Base-by-base conservation (phyloP, 2,329 filamentous ascomycete genomes). In the Talaromyces sp. region DNA sequence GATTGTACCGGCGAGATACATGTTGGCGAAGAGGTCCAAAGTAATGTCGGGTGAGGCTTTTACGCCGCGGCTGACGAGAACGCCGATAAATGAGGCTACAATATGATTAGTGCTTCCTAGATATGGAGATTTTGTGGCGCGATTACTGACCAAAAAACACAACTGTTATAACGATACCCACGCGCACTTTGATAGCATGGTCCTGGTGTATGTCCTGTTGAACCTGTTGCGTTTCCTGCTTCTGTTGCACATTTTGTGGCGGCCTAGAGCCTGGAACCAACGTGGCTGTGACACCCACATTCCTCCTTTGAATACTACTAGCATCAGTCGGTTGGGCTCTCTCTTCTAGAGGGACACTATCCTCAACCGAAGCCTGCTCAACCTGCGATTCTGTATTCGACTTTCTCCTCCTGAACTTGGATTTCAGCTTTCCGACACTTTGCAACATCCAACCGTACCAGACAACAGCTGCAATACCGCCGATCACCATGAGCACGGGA, bases 1-100 rank as follows among this genome's bases (percentile, higher is more conserved):
- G 65, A 88, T 84, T 1, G 89, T 92, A 0, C 89, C 90, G 0
- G 89, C 90, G 0, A 92, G 85, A 70, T 89, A 91, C 77, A 92
- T 84, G 73, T 90, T 92, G 5, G 88, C 82, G 70, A 92, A 92
- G 27, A 92, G 82, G 57, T 83, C 80, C 68, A 87, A 86, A 0
- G 83, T 75, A 0, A 87, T 75, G 0, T 85, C 80, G 0, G 76
- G 62, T 37, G 59, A 33, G 11, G 19, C 41, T n/a, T 61, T 50
- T 8, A 50, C 60, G 77, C 75, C 67, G 71, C 81, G 75, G 0
- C 83, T 69, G 16, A 84, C 79, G 72, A 91, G 83, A 24, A 90
- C 72, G 1, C 78, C 70, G 58, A 85, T 77, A 68, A 92, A 90
- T 1, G 82, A 82, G 3, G 75, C 77, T 82, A 64, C 60, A 6